phyloP scores from a whole-genome alignment of 306 rosid species.

The Trifolium fragiferum region DNA sequence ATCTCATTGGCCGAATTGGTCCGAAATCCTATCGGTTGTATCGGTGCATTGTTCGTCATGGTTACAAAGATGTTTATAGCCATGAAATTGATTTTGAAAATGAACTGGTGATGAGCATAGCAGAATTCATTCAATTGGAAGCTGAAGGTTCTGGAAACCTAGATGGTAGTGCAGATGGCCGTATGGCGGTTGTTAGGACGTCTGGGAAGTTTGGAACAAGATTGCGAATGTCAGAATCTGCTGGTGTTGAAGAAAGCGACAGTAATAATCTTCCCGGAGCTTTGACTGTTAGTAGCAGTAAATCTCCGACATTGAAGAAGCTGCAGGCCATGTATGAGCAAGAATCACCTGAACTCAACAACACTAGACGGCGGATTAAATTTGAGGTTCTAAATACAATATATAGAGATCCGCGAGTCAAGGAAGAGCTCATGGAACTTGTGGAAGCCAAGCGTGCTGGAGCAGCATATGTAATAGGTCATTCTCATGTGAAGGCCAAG shows the following conservation, averaged over 20 bases:
- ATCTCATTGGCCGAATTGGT: slow-evolving; percentile 85
- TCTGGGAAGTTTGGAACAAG: slow-evolving; percentile 86
- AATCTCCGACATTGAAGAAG: slow-evolving; percentile 66
- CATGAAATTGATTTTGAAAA: slow-evolving; percentile 80
- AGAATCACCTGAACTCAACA: slow-evolving; percentile 64
- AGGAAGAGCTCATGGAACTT: slow-evolving; percentile 84
- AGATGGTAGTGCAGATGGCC: slow-evolving; percentile 69
- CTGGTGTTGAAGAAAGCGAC: slow-evolving; percentile 52
- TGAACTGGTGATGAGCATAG: slow-evolving; percentile 87
- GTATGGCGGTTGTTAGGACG: slow-evolving; percentile 86
- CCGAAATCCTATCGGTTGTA: slow-evolving; percentile 82
- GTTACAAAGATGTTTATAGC: slow-evolving; percentile 71
- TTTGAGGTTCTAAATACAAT: slow-evolving; percentile 63
- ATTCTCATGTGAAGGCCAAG: slow-evolving; percentile 77
- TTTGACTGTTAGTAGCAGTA: slow-evolving; percentile 62
- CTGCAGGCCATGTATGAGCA: slow-evolving; percentile 78
- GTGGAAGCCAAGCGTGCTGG: slow-evolving; percentile 88
- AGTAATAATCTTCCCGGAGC: slow-evolving; percentile 46
- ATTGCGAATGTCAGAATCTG: slow-evolving; percentile 62
- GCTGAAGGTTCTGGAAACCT: slow-evolving; percentile 70
- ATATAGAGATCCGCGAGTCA: slow-evolving; percentile 66
- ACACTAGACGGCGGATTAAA: slow-evolving; percentile 52
- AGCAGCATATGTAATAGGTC: slow-evolving; percentile 79
- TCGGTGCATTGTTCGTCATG: slow-evolving; percentile 88
- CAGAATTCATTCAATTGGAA: slow-evolving; percentile 92